These are phyloP conservation scores for Guillardia theta DNA, from an alignment of 78 protist species.

Conservation along the genomic window DNA sequence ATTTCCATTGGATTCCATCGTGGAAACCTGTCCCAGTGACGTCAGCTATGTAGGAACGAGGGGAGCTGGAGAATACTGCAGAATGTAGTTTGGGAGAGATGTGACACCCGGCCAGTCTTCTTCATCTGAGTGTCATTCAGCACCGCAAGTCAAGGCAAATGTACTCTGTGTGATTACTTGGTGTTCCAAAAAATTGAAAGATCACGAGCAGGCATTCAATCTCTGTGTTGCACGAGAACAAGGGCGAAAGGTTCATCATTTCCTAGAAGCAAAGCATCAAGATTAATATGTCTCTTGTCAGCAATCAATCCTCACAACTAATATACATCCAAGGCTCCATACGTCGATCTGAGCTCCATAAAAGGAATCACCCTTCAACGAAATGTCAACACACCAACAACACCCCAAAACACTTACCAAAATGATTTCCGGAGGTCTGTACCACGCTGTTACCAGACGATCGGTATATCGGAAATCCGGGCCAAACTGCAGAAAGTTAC, in stretches of 20 bases:
- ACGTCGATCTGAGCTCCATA: not conserved
- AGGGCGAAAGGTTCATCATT: not conserved
- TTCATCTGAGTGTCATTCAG: not conserved
- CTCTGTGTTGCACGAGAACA: not conserved
- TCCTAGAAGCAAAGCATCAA: too few relatives aligned
- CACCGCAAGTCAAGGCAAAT: not conserved
- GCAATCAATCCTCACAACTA: too few relatives aligned
- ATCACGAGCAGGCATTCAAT: not conserved
- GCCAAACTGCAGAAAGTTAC: too few relatives aligned
- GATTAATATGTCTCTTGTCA: too few relatives aligned
- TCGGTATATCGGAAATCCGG: not conserved
- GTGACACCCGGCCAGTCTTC: not conserved
- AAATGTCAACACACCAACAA: too few relatives aligned
- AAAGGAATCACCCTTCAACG: not conserved
- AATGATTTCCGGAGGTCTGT: conserved; percentile 17
- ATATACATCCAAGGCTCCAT: not conserved
- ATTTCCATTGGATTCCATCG: not conserved
- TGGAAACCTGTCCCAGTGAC: too few relatives aligned
- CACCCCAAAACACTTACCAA: too few relatives aligned
- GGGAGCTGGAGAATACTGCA: too few relatives aligned
- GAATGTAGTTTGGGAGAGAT: not conserved
- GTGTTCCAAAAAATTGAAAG: not conserved
- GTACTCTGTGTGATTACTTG: not conserved
- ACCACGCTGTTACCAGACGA: not conserved
- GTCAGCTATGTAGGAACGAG: too few relatives aligned